These are phyloP conservation scores for Boletus eberwhitei DNA, from an alignment of 768 basidiomycete genomes.

Conservation along the genomic window DNA sequence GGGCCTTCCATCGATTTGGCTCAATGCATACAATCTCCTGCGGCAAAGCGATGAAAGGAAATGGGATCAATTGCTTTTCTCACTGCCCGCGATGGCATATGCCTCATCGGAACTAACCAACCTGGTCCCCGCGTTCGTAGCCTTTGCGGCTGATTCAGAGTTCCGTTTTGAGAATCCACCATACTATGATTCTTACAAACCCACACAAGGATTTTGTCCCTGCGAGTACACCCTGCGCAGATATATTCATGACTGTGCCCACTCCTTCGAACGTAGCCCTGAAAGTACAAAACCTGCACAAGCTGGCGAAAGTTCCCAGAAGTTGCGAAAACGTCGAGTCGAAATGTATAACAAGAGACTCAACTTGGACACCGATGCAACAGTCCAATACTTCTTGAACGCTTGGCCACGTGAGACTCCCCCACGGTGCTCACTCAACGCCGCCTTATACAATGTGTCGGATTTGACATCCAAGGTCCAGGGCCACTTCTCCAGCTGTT, in stretches of 20 bases:
- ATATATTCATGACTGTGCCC: neutral
- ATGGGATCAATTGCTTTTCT: conserved; percentile 27
- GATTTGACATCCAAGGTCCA: neutral
- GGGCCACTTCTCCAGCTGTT: conserved; percentile 13
- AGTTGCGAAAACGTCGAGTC: conserved; percentile 1
- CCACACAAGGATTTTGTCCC: conserved; percentile 11
- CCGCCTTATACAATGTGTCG: neutral
- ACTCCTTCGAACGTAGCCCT: conserved; percentile 5
- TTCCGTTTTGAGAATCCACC: conserved; percentile 16
- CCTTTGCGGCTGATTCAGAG: conserved; percentile 23
- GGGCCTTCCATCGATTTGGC: conserved; percentile 20
- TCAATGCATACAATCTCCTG: conserved; percentile 28
- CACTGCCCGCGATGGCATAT: conserved; percentile 33
- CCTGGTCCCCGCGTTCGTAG: conserved; percentile 31
- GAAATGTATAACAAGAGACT: conserved; percentile 3
- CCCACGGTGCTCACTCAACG: neutral
- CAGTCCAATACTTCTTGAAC: neutral
- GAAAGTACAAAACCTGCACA: neutral
- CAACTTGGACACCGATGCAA: neutral
- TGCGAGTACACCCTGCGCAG: neutral
- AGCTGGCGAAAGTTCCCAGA: neutral
- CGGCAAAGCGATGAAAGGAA: conserved; percentile 9
- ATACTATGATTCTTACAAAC: conserved; percentile 5
- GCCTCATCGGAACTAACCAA: conserved; percentile 4
- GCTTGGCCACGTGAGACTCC: conserved; percentile 21